Evolutionary conservation across 1,284 basidiomycete species (phyloP).

Genomic region (Coniferiporia weirii): DNA sequence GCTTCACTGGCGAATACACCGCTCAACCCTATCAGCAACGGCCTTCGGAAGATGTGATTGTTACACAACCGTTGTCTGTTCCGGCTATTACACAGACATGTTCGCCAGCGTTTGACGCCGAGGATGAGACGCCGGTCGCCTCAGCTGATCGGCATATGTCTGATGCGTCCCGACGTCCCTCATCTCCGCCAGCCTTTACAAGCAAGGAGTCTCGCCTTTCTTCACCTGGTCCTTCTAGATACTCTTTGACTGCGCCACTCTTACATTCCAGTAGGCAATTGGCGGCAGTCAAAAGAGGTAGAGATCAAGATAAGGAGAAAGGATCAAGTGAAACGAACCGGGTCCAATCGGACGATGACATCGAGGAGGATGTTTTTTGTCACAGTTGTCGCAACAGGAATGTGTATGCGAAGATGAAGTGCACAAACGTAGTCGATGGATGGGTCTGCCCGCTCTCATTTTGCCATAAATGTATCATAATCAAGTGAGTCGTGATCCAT

Average conservation of each 20-base stretch:
- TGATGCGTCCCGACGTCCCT: background rate
- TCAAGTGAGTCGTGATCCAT: background rate
- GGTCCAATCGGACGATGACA: background rate
- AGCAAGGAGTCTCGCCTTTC: background rate
- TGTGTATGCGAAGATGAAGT: conserved; percentile 17
- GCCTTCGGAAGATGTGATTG: no score
- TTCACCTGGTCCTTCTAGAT: background rate
- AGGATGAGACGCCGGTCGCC: no score
- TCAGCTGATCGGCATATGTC: no score
- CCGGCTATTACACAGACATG: no score
- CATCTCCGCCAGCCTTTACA: background rate
- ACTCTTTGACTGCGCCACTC: background rate
- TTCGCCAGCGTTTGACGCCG: no score
- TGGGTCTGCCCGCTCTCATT: conserved; percentile 6
- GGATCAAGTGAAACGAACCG: background rate
- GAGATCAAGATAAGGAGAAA: background rate
- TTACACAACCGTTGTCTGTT: no score
- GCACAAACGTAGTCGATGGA: conserved; percentile 3
- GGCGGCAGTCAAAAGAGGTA: background rate
- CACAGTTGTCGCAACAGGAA: conserved; percentile 11
- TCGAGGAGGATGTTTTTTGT: conserved; percentile 13
- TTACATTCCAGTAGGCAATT: background rate
- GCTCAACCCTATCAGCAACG: no score
- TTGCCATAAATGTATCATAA: conserved; percentile 11
- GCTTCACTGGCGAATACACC: no score